A percentile compares a stretch with the other conserved stretches of the same genome.
phyloP scores from a whole-genome alignment of 148 eudicot species.

The Rhododendron vialii region DNA sequence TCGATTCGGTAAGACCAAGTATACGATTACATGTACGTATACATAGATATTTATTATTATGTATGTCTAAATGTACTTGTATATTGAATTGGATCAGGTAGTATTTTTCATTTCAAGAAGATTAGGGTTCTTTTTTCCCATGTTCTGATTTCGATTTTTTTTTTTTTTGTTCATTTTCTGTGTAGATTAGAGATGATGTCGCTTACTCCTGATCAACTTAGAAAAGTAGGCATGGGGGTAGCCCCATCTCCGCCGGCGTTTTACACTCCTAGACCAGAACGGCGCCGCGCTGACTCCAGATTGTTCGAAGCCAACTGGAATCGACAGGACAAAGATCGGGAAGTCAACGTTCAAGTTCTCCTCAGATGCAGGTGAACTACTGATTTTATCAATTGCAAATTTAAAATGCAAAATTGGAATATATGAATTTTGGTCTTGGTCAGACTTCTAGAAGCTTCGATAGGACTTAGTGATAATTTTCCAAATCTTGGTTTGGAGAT shows the following conservation, averaged over 20 bases:
- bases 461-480: not conserved
- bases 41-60: not conserved
- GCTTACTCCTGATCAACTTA: constrained; percentile 59
- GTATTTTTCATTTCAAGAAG: not conserved
- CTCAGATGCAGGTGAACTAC: constrained; percentile 76
- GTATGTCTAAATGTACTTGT: too few species aligned
- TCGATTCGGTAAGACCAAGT: not conserved
- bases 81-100: not conserved
- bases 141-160: not conserved
- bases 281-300: constrained; percentile 47
- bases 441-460: not conserved
- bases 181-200: constrained; percentile 39
- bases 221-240: constrained; percentile 58
- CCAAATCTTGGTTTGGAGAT: not conserved
- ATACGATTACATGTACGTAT: not conserved
- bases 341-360: constrained; percentile 74
- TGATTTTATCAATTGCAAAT: not conserved
- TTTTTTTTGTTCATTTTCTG: not conserved
- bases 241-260: constrained; percentile 73
- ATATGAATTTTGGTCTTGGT: not conserved
- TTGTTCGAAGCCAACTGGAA: constrained; percentile 36
- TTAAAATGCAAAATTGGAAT: not conserved
- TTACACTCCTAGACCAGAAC: constrained; percentile 72
- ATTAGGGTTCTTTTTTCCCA: not conserved
- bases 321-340: constrained; percentile 59